These are phyloP conservation scores for Auxenochlorella protothecoides DNA, from an alignment of 139 green algal species.

Conservation along the genomic window DNA sequence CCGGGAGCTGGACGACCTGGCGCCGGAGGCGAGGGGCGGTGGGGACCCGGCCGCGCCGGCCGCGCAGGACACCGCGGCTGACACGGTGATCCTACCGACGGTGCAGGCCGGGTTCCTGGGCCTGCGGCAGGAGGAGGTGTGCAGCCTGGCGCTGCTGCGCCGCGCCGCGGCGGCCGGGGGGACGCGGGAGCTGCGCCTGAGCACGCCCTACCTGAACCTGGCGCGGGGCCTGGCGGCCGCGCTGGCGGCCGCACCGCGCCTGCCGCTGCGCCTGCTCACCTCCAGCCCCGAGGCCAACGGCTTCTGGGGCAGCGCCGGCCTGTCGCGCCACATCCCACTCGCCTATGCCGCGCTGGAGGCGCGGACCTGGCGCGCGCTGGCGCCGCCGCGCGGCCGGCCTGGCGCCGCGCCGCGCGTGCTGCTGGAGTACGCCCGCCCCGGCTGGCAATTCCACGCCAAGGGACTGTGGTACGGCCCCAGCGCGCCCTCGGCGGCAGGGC, in stretches of 20 bases:
- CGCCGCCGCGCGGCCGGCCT: not conserved
- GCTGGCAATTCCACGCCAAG: constrained; percentile 37
- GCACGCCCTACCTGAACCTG: constrained; percentile 43
- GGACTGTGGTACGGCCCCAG: constrained; percentile 13
- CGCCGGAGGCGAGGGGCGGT: not conserved
- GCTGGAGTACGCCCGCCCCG: constrained; percentile 19
- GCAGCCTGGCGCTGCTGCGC: constrained; percentile 10
- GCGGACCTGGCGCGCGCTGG: constrained; percentile 15
- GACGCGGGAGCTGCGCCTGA: constrained; percentile 13
- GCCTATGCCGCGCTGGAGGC: constrained; percentile 38
- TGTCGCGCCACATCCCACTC: constrained; percentile 24
- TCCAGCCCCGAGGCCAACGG: constrained; percentile 27
- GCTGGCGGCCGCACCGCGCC: constrained; percentile 1
- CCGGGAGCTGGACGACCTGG: not conserved
- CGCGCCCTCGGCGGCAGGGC: not conserved
- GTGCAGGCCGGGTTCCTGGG: constrained; percentile 32
- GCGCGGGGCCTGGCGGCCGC: constrained; percentile 12
- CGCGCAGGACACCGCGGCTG: not conserved
- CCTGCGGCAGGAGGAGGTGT: constrained; percentile 35
- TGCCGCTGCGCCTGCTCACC: constrained; percentile 11
- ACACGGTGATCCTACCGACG: constrained; percentile 36
- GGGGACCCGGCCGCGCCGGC: not conserved
- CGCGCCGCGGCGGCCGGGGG: not conserved
- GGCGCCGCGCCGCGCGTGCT: not conserved
- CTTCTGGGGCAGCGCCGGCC: constrained; percentile 24